These are phyloP conservation scores for Irpex sp. DNA, from an alignment of 1,284 basidiomycete genomes.

Conservation along the genomic window DNA sequence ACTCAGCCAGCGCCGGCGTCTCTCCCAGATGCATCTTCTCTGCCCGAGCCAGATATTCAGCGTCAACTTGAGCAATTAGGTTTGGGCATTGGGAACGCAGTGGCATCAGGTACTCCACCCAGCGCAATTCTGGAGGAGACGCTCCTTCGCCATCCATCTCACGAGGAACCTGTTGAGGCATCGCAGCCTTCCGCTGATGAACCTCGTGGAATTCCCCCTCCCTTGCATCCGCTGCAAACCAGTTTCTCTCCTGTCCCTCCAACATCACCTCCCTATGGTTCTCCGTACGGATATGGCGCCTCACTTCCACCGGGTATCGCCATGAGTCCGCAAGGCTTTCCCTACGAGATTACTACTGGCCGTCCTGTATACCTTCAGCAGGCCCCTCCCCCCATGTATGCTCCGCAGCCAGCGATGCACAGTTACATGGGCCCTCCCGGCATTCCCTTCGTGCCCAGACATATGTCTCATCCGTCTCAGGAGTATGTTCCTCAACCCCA, in stretches of 20 bases:
- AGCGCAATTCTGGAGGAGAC: slow-evolving; percentile 33
- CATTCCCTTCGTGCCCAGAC: slow-evolving; percentile 49
- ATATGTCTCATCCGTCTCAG: slow-evolving; percentile 56
- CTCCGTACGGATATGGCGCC: slow-evolving; percentile 59
- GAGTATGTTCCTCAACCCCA: slow-evolving; percentile 56
- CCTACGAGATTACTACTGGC: slow-evolving; percentile 76
- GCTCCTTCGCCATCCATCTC: slow-evolving; percentile 35
- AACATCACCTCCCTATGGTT: slow-evolving; percentile 59
- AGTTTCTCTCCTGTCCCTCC: slow-evolving; percentile 51
- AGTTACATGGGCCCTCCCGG: slow-evolving; percentile 38
- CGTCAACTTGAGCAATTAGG: slow-evolving; percentile 41
- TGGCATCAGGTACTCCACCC: slow-evolving; percentile 13
- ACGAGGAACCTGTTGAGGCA: slow-evolving; percentile 14
- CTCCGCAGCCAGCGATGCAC: slow-evolving; percentile 59
- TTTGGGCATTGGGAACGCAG: slow-evolving; percentile 15
- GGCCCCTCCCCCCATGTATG: slow-evolving; percentile 55
- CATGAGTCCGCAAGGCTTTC: slow-evolving; percentile 67
- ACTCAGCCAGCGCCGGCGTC: background rate
- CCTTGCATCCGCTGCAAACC: slow-evolving; percentile 56
- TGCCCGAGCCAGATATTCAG: slow-evolving; percentile 21
- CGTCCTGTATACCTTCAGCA: slow-evolving; percentile 69
- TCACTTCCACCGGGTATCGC: slow-evolving; percentile 72
- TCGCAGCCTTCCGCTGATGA: slow-evolving; percentile 18
- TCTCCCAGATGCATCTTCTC: slow-evolving; percentile 13
- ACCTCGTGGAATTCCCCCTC: slow-evolving; percentile 32